Base-by-base conservation (phyloP, 371 early-diverging fungal genomes). In the Funneliformis caledonium region DNA sequence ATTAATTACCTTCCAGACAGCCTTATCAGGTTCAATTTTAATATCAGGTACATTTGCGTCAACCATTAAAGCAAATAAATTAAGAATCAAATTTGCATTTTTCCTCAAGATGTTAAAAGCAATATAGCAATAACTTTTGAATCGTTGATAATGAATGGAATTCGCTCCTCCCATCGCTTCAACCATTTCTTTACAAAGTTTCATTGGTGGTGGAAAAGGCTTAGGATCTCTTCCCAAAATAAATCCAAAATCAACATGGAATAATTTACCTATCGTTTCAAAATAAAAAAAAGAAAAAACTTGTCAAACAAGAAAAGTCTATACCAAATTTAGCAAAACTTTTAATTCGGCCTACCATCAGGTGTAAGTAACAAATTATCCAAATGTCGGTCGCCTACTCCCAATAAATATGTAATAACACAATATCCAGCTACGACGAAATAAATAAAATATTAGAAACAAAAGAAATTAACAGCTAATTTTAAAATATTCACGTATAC, bases 331-430 rank as follows among this genome's bases (percentile, higher is more conserved):
- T n/a, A 7, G 6, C 5, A 31, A 47, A 12, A 50, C 50, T 56
- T 48, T 8, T 16, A 12, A 22, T 12, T 26, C 47, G 7, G 37
- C n/a, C 33, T 85, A 91, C 95, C 99, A 72, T 93, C 89, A 42
- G 92, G 91, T 0, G 97, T 94, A 43, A 99, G 84, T 48, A 99
- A 85, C 59, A 99, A 83, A 84, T 99, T 99, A 82, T 99, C 99
- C 83, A 98, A 86, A 86, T 99, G 99, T 8, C 99, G 93, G 86
- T 99, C 99, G n/a, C 99, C 99, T n/a, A 99, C 94, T 19, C 98
- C 99, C 12, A 99, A 88, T 12, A 99, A 82, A 85, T 98, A 99
- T 2, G 97, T 98, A 72, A 99, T 97, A 12, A 99, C 97, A 85
- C 97, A 97, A 85, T 99, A 99, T 1, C 98, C 99, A 56, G 99